Evolutionary conservation across 495 filamentous ascomycete species (phyloP).

Genomic region (Glonium stellatum): DNA sequence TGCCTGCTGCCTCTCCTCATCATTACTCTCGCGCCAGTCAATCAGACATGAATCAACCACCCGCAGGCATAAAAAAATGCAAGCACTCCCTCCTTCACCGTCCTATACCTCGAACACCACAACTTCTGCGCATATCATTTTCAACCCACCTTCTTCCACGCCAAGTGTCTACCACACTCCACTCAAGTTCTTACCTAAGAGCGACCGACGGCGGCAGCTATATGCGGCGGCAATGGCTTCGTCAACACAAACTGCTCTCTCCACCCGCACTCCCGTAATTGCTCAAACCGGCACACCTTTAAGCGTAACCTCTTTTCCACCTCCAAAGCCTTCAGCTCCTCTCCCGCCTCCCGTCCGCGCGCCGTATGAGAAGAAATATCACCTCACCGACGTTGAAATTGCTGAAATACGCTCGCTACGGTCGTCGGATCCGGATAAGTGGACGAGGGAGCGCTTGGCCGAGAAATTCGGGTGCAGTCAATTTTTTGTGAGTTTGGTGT

Average conservation of each 20-base stretch:
- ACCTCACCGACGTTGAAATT: slow-evolving; percentile 67
- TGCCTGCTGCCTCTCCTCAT: background rate
- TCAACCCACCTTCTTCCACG: slow-evolving; percentile 85
- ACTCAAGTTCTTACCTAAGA: slow-evolving; percentile 74
- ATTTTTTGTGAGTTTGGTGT: slow-evolving; percentile 60
- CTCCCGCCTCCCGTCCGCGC: slow-evolving; percentile 53
- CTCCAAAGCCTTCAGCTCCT: slow-evolving; percentile 4
- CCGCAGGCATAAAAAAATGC: slow-evolving; percentile 61
- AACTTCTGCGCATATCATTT: slow-evolving; percentile 55
- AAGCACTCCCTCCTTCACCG: slow-evolving; percentile 65
- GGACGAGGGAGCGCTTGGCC: slow-evolving; percentile 65
- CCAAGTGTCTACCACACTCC: slow-evolving; percentile 82
- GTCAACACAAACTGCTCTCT: slow-evolving; percentile 12
- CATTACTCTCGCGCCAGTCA: slow-evolving; percentile 6
- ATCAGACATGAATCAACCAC: slow-evolving; percentile 61
- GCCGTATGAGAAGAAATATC: slow-evolving; percentile 59
- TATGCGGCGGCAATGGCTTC: slow-evolving; percentile 33
- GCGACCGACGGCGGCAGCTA: slow-evolving; percentile 63
- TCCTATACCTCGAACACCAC: slow-evolving; percentile 52
- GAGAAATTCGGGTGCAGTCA: slow-evolving; percentile 69
- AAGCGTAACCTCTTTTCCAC: slow-evolving; percentile 8
- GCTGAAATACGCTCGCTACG: slow-evolving; percentile 71
- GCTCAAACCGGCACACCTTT: slow-evolving; percentile 30
- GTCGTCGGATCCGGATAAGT: slow-evolving; percentile 56
- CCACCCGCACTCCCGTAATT: slow-evolving; percentile 6